Evolutionary conservation across 306 rosid genomes (phyloP), one percentile per base, ranked within the genome.

Genomic region (Geum urbanum): DNA sequence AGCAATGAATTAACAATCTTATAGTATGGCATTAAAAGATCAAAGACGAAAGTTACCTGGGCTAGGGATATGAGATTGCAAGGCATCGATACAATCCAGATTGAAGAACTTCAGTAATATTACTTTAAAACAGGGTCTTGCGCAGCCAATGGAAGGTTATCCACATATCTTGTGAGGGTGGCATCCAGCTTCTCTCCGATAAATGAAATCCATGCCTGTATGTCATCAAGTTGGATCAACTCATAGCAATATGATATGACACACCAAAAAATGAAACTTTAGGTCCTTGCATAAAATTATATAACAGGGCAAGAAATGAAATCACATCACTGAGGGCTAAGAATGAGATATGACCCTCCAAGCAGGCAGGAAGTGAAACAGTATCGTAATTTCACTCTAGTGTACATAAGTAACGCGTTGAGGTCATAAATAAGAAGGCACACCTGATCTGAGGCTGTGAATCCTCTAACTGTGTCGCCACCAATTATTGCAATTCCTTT

Each of bases 391-490:
- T 56, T n/a, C 41, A 46, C 51, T 39, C 16, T 7, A 48, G 19
- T 45, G 57, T 18, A 67, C 8, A 66, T 24, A 19, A 53, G 18
- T 74, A n/a, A 56, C 7, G 27, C 66, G 53, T 37, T 9, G 9
- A 44, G 22, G 6, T 52, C 43, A 9, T 35, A 43, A 37, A 15
- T 39, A 67, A 66, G 43, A 46, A 56, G 49, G 74, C 57, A 15
- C 55, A 91, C 97, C 91, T 89, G 97, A 54, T 91, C 97, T 48
- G 92, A 83, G 39, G 91, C 70, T 51, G 96, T 91, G 80, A 88
- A 94, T 66, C 97, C 99, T 78, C 97, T 79, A 50, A 94, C 80
- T 39, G 91, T 94, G 84, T 91, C 90, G 71, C 99, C 99, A 8
- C 97, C 96, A 72, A 94, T 67, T 74, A 94, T 79, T 60, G 89